Base-by-base conservation (phyloP, 108 stramenopile species). In the Mayamaea pseudoterrestris region DNA sequence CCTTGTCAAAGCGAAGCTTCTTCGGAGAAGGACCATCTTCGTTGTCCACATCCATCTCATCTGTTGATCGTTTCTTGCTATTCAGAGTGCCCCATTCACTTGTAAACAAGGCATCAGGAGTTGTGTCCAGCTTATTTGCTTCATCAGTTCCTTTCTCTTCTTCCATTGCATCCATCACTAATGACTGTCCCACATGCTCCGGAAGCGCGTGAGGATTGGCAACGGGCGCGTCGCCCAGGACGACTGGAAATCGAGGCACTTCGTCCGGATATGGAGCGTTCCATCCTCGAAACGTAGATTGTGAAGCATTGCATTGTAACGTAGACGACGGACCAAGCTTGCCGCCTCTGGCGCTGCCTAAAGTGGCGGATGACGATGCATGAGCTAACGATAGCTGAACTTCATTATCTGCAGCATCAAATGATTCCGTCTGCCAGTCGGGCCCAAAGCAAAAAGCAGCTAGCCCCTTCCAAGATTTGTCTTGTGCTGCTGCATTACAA, bases 361-460 rank as follows among this genome's bases (percentile, higher is more conserved):
- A 53, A 25, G 31, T 20, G 27, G 11, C 12, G n/a, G 47, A 37
- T 28, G 14, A 12, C 26, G 29, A 30, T 34, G n/a, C 30, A 17
- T 31, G 13, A 8, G 25, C 30, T 29, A 20, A 12, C 56, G 18
- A 20, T 48, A 40, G 24, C 28, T 35, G 55, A n/a, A 25, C 34
- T 23, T 21, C 30, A 17, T 24, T 26, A 13, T 32, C 47, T 35
- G 8, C 16, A 41, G 17, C 43, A 54, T 16, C 27, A n/a, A n/a
- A n/a, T n/a, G n/a, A n/a, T 9, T 7, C 13, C 42, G 21, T 24
- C 27, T 54, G 30, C 83, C 81, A 86, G 20, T 81, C 68, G 11
- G 81, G 76, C 11, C 89, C 83, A 65, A 83, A 90, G 23, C 68
- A 58, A 71, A 90, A 90, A 0, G 59, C 55, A 2, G 83, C 89